A percentile compares a stretch with the other conserved stretches of the same genome.
phyloP scores from a whole-genome alignment of 768 basidiomycete genomes.

The Chalciporus piperatus region DNA sequence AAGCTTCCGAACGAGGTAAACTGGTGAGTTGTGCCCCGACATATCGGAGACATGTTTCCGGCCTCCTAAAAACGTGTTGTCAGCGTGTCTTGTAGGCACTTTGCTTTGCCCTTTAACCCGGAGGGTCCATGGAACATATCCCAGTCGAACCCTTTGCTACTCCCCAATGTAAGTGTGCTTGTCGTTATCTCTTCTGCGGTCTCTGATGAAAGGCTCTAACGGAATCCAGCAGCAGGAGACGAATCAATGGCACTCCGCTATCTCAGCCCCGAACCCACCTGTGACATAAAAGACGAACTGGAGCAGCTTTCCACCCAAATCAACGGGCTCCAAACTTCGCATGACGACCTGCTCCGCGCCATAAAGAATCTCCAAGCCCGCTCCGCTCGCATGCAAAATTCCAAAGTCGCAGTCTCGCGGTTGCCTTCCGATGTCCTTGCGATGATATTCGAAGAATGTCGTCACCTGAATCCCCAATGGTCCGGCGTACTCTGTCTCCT shows the following conservation, averaged over 20 bases:
- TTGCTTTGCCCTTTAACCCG: slow-evolving; percentile 26
- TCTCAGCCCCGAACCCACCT: slow-evolving; percentile 16
- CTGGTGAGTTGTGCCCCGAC: slow-evolving; percentile 15
- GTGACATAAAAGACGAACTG: slow-evolving; percentile 20
- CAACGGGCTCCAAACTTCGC: slow-evolving; percentile 25
- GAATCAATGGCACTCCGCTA: slow-evolving; percentile 25
- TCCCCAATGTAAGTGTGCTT: slow-evolving; percentile 19
- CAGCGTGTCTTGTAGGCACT: slow-evolving; percentile 22
- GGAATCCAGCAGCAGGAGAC: slow-evolving; percentile 4
- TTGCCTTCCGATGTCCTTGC: slow-evolving; percentile 31
- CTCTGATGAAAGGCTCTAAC: not conserved
- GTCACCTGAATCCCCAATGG: slow-evolving; percentile 32
- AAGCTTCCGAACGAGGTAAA: slow-evolving; percentile 20
- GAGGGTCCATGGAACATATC: slow-evolving; percentile 19
- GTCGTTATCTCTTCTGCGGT: slow-evolving; percentile 1
- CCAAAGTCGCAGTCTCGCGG: slow-evolving; percentile 28
- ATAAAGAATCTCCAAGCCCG: slow-evolving; percentile 29
- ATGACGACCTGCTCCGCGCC: slow-evolving; percentile 24
- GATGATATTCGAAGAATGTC: slow-evolving; percentile 31
- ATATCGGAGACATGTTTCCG: slow-evolving; percentile 16
- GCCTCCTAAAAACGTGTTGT: slow-evolving; percentile 29
- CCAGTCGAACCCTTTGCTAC: slow-evolving; percentile 18
- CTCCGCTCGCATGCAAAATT: slow-evolving; percentile 32
- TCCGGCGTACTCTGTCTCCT: slow-evolving; percentile 31
- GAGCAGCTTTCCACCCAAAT: slow-evolving; percentile 26